Conservation (phyloP, 495 filamentous ascomycete genomes). For the Chaetomium cochliodes region DNA sequence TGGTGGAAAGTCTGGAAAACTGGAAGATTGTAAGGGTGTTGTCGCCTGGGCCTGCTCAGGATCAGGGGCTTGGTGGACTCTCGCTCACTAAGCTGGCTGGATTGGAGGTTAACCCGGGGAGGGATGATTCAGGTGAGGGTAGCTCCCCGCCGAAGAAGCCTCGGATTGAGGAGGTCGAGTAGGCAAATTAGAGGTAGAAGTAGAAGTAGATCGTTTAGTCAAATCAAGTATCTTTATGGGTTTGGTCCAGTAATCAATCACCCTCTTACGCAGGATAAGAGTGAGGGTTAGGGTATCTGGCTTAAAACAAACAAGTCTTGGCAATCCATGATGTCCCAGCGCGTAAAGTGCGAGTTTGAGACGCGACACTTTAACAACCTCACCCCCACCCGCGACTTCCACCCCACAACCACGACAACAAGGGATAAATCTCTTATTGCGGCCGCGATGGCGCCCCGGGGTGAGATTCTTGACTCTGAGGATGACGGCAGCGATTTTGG, state of each 20-base stretch:
- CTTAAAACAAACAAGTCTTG: not conserved
- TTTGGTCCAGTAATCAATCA: no score
- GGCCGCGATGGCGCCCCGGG: conserved; percentile 24
- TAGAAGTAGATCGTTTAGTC: no score
- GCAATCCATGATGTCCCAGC: not conserved
- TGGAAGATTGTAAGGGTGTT: conserved; percentile 60
- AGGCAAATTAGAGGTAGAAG: not conserved
- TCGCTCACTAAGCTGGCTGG: conserved; percentile 45
- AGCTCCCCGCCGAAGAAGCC: conserved; percentile 35
- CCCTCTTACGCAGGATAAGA: no score
- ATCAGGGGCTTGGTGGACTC: conserved; percentile 8
- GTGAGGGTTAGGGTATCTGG: conserved; percentile 6
- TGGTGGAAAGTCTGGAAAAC: conserved; percentile 69
- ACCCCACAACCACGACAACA: not conserved
- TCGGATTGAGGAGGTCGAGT: conserved; percentile 51
- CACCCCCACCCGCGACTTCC: not conserved
- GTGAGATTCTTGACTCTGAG: conserved; percentile 37
- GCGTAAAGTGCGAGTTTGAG: conserved; percentile 11
- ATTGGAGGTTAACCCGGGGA: conserved; percentile 39
- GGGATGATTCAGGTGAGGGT: conserved; percentile 17
- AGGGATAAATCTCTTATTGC: not conserved
- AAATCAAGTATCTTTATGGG: no score
- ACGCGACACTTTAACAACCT: not conserved
- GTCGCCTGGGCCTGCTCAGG: conserved; percentile 25
- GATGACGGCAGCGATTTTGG: conserved; percentile 33